A percentile compares a stretch with the other conserved stretches of the same genome.
Evolutionary conservation across 345 rosid genomes (phyloP).

Genomic region (Fremontodendron californicum): DNA sequence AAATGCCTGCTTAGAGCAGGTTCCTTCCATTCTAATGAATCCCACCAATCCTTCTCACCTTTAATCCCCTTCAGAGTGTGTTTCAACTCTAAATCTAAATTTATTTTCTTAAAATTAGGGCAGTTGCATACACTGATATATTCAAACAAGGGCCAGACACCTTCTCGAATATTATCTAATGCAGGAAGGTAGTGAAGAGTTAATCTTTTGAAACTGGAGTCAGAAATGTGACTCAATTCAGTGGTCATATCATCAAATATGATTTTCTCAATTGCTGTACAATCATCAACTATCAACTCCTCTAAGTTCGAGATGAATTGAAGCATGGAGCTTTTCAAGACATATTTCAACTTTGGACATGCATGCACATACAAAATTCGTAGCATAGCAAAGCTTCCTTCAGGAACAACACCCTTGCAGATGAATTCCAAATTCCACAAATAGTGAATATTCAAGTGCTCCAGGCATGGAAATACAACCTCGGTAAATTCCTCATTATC

Average conservation of each 20-base stretch:
- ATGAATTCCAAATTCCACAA: constrained; percentile 12
- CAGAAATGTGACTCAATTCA: neutral
- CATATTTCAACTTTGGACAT: constrained; percentile 6
- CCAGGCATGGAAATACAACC: constrained; percentile 7
- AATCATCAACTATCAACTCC: constrained; percentile 11
- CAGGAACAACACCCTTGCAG: neutral
- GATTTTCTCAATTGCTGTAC: constrained; percentile 5
- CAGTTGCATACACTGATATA: constrained; percentile 6
- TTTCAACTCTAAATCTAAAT: neutral
- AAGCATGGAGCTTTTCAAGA: constrained; percentile 12
- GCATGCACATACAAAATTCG: constrained; percentile 7
- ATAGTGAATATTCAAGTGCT: constrained; percentile 4
- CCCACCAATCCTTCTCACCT: constrained; percentile 15
- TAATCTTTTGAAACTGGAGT: neutral
- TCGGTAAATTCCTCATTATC: neutral
- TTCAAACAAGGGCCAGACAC: neutral
- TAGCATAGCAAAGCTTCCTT: constrained; percentile 12
- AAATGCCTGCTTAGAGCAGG: constrained; percentile 1
- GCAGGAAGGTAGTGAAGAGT: constrained; percentile 14
- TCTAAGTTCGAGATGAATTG: neutral
- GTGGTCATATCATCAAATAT: neutral
- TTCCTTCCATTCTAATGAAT: constrained; percentile 10
- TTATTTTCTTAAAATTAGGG: neutral
- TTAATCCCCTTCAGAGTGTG: constrained; percentile 7
- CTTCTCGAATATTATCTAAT: neutral